Base-by-base conservation (phyloP, 192 early-diverging fungal species). In the Coemansia sp. region DNA sequence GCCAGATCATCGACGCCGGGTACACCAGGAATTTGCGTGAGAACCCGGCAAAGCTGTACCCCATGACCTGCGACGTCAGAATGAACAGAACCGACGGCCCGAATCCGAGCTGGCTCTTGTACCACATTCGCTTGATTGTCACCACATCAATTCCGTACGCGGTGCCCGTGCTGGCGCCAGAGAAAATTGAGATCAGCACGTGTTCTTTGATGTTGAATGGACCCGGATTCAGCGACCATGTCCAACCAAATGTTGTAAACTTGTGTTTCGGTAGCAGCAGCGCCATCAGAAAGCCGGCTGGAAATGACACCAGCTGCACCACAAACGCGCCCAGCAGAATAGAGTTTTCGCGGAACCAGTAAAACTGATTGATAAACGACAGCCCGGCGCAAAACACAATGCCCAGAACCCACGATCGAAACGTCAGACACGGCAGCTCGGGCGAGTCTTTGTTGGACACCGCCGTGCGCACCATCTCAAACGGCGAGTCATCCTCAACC, bases 181-280 rank as follows among this genome's bases (percentile, higher is more conserved):
- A 85, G 65, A 91, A 85, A 42, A 93, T 80, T 14, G 83, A 83
- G 25, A 91, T 88, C 14, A 95, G 74, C 2, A 87, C 90, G 60
- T 93, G 89, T 54, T 92, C 93, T 65, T 96, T 96, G 58, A 91
- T 84, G 55, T 79, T 84, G 76, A 93, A 94, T 12, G 86, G 91
- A 0, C 92, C 92, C 0, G 88, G 87, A 55, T 94, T 94, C 27
- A 91, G 79, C n/a, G 75, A 49, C 75, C 75, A 78, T 29, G 62
- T 42, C 52, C 51, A 71, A 14, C 82, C 74, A 55, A 84, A 83
- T 0, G 80, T 41, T n/a, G 44, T 39, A 52, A 85, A 64, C 15
- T 67, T 77, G 20, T 60, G 57, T 12, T 69, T 71, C 10, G 88
- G 87, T 39, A 91, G 53, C 10, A 84, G 51, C 20, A 67, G 60